Percentiles rank a stretch among this genome's conserved stretches.
phyloP scores from a whole-genome alignment of 306 rosid genomes.

The Luffa aegyptiaca region DNA sequence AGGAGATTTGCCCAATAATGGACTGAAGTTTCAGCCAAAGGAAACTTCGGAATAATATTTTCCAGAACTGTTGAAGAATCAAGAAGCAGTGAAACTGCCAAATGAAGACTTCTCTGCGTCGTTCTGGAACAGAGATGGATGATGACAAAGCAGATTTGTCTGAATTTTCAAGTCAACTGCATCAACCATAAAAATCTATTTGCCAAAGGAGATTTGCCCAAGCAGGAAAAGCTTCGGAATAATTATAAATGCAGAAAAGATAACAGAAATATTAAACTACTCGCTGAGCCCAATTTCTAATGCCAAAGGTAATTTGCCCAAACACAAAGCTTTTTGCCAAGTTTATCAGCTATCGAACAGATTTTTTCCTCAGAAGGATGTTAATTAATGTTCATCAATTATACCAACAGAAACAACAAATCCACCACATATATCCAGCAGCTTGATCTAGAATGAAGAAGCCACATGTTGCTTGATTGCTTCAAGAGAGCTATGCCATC shows the following conservation, averaged over 20 bases:
- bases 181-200: conserved; percentile 6
- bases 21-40: conserved; percentile 35
- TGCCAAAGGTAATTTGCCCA: conserved; percentile 96
- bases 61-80: conserved; percentile 28
- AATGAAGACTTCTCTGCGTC: conserved; percentile 15
- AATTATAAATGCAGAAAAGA: conserved; percentile 5
- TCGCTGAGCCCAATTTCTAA: conserved; percentile 23
- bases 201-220: conserved; percentile 95
- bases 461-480: conserved; percentile 3
- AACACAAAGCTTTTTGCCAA: conserved; percentile 18
- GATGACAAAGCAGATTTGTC: conserved; percentile 26
- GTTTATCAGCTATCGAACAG: conserved; percentile 17
- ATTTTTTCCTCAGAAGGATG: conserved; percentile 14
- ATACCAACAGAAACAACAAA: conserved; percentile 22
- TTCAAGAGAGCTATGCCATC: conserved; percentile 11
- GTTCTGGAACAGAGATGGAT: conserved; percentile 5
- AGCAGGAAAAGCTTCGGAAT: conserved; percentile 20
- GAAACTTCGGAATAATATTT: conserved; percentile 29
- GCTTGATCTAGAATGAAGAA: conserved; percentile 28
- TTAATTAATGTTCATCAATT: conserved; percentile 18
- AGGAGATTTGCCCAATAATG: conserved; percentile 91
- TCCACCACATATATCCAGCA: conserved; percentile 20
- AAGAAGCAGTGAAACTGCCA: conserved; percentile 16
- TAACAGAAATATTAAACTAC: conserved; percentile 18
- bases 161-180: conserved; percentile 5